Conservation (phyloP, 768 basidiomycete genomes). For the Russula griseocarnosa region DNA sequence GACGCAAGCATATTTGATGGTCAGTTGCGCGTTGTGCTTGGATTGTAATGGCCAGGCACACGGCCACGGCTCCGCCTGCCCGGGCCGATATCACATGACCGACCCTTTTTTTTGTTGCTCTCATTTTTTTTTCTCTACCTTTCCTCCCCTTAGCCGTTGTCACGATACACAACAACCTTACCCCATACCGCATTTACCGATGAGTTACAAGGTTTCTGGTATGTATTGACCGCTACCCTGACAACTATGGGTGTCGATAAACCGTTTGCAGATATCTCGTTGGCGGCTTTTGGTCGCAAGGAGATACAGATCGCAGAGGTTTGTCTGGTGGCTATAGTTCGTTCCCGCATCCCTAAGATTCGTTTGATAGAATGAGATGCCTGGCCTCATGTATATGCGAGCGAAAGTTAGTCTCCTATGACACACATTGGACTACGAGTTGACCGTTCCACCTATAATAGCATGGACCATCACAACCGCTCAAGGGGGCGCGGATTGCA, state of each 20-base stretch:
- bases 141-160: conserved; percentile 28
- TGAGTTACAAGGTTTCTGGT: conserved; percentile 93
- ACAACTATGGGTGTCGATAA: conserved; percentile 18
- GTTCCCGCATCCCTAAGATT: conserved; percentile 25
- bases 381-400: conserved; percentile 91
- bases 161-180: conserved; percentile 12
- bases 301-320: conserved; percentile 99
- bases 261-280: conserved; percentile 67
- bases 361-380: conserved; percentile 75
- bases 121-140: conserved; percentile 22
- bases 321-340: conserved; percentile 29
- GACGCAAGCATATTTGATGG: conserved; percentile 1
- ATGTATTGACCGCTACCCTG: conserved; percentile 27
- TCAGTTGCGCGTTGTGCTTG: neutral
- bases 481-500: conserved; percentile 93
- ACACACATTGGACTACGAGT: conserved; percentile 14
- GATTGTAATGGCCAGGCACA: neutral
- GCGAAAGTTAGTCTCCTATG: conserved; percentile 56
- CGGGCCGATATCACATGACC: conserved; percentile 8
- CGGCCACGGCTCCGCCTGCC: too few relatives aligned
- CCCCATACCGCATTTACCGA: conserved; percentile 34
- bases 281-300: conserved; percentile 99
- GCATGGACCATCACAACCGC: conserved; percentile 77
- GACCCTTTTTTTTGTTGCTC: conserved; percentile 18
- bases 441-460: conserved; percentile 36